Base-by-base conservation (phyloP, 371 early-diverging fungal species). In the Apophysomyces variabilis region DNA sequence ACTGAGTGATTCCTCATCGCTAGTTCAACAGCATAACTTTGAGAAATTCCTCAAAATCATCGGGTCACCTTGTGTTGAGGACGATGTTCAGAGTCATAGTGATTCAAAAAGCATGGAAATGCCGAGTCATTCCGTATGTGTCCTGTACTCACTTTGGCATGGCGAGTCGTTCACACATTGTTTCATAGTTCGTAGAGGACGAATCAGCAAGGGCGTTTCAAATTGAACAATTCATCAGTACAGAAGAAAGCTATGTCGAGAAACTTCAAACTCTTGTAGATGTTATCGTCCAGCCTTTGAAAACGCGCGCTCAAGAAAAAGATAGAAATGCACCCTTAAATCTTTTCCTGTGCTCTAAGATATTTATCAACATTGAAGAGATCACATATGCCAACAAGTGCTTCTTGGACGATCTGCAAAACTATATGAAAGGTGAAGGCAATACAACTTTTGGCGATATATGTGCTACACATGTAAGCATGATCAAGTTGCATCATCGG, bases 291-390 rank as follows among this genome's bases (percentile, higher is more conserved):
- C 66, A 69, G 8, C 83, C 80, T 1, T 65, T 83, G 16, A 46
- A 57, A 60, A 39, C 66, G 13, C 46, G 13, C 16, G 46, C 46
- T 18, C 46, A 12, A 13, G 46, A 66, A 64, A 63, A 45, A 56
- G 61, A 61, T 43, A 66, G 63, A 36, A 58, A 18, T n/a, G n/a
- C 38, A 58, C 44, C 9, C 64, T 66, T 83, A 46, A 75, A 83
- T 38, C 67, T 69, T 1, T 83, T 71, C 50, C 71, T 77, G 46
- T 73, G 72, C 37, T 66, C 75, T 56, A 75, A 80, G 35, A 78
- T 83, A 26, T 83, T 80, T 46, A 62, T 79, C 63, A 83, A 83
- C 50, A 66, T 83, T 38, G 77, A 78, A 36, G 74, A 78, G 46
- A 74, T 83, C 7, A 41, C 69, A 11, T 18, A 50, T 18, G 77